These are phyloP conservation scores for Leptographium lundbergii DNA, from an alignment of 2,329 filamentous ascomycete species.

Conservation along the genomic window DNA sequence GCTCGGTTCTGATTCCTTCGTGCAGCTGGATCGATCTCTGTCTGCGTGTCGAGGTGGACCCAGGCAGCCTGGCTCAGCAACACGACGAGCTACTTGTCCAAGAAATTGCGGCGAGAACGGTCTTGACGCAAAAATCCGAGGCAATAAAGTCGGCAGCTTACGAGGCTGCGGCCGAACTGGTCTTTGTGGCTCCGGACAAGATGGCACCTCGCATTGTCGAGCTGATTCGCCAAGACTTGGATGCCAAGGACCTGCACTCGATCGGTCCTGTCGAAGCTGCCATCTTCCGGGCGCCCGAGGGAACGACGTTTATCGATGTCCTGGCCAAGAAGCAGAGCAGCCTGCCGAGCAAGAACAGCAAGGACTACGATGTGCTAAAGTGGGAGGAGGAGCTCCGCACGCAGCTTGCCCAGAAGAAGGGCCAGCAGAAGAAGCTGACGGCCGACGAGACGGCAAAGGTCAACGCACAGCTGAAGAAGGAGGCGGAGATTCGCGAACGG, in stretches of 20 bases:
- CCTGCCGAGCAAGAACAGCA: constrained; percentile 74
- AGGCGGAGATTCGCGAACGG: constrained; percentile 63
- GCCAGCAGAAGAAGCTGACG: constrained; percentile 79
- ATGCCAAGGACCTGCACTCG: constrained; percentile 52
- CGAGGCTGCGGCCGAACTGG: constrained; percentile 76
- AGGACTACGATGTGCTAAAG: constrained; percentile 90
- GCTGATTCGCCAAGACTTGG: constrained; percentile 62
- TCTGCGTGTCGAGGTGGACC: constrained; percentile 68
- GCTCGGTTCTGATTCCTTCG: constrained; percentile 62
- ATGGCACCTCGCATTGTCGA: constrained; percentile 66
- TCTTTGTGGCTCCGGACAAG: constrained; percentile 78
- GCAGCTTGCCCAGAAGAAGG: constrained; percentile 87
- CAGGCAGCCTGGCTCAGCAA: constrained; percentile 59
- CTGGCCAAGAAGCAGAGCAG: constrained; percentile 66
- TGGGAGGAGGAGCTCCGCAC: constrained; percentile 90
- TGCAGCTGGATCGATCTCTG: constrained; percentile 84
- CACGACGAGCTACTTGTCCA: constrained; percentile 52
- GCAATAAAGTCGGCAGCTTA: constrained; percentile 59
- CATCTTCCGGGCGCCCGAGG: constrained; percentile 84
- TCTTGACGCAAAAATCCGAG: constrained; percentile 27
- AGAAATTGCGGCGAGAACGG: constrained; percentile 45
- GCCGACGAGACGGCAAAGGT: constrained; percentile 83
- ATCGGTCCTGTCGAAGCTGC: constrained; percentile 82
- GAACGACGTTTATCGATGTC: constrained; percentile 80
- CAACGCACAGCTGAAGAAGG: constrained; percentile 80